Conservation (phyloP, 106 monocot species). For the Xerophyta viscosa region DNA sequence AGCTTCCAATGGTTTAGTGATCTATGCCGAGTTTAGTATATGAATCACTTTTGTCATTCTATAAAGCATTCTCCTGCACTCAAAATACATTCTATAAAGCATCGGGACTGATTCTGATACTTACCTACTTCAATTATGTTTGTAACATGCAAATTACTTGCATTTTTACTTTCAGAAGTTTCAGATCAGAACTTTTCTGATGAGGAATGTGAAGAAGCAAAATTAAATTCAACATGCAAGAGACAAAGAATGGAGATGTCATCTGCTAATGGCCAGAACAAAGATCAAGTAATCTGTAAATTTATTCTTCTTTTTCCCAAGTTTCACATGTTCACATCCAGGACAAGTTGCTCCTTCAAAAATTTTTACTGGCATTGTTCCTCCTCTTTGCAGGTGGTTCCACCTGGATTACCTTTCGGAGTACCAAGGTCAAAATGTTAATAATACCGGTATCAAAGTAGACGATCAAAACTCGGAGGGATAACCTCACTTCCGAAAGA, state of each 20-base stretch:
- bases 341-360: neutral
- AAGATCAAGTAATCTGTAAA: constrained; percentile 24
- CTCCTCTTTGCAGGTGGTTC: constrained; percentile 17
- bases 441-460: neutral
- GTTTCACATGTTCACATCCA: too few species aligned
- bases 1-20: too few species aligned
- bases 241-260: constrained; percentile 22
- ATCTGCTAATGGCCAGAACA: neutral
- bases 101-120: neutral
- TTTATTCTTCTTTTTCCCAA: neutral
- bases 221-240: constrained; percentile 8
- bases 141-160: neutral
- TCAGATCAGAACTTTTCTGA: constrained; percentile 42
- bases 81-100: too few species aligned
- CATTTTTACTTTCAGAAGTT: constrained; percentile 22
- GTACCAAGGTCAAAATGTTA: neutral
- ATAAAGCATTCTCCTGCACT: too few species aligned
- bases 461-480: neutral
- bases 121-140: too few species aligned
- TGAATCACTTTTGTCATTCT: too few species aligned
- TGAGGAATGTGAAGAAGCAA: constrained; percentile 22
- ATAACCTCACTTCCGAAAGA: too few species aligned
- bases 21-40: too few species aligned
- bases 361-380: neutral
- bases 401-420: neutral